Base-by-base conservation (phyloP, 1,284 basidiomycete genomes). In the Earliella scabrosa region DNA sequence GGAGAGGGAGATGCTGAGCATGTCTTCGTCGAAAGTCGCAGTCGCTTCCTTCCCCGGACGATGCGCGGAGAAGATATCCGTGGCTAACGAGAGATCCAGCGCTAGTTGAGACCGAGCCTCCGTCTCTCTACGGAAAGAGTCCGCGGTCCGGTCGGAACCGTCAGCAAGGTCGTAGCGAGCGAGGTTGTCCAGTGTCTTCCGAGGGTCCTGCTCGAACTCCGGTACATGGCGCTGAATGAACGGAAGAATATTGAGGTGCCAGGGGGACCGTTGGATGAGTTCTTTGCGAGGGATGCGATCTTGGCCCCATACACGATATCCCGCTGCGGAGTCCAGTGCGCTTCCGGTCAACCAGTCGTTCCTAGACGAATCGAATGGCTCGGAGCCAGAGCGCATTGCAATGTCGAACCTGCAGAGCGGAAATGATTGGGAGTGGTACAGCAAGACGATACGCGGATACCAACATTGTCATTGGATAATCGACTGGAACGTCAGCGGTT, bases 11-110 rank as follows among this genome's bases (percentile, higher is more conserved):
- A 83, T 79, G 1, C 75, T 77, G 23, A 54, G 26, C 50, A 63
- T 46, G 16, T 63, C 61, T 4, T 72, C 73, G 6, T 72, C 59
- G 54, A 85, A 71, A 23, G 24, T 52, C 21, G 52, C n/a, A 7
- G 23, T 8, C 1, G 26, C 26, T 14, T 50, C 43, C 41, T 49
- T 41, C 0, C 45, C 40, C 2, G 60, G 60, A 14, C 75, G 66
- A 5, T 73, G 73, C 3, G 75, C 65, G 16, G 84, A 83, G 63
- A 81, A 88, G 11, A 87, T 72, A 61, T 85, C 77, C 11, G 73
- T 73, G 3, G 87, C 82, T 26, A 92, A 71, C 11, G 75, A 70
- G 31, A 92, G 73, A 68, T 92, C 90, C 32, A 88, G 63, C 13
- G 80, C 76, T 2, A 92, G 71, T 61, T 87, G 81, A 54, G 88